Conservation (phyloP, 129 eudicot species). For the Ambrosia artemisiifolia region DNA sequence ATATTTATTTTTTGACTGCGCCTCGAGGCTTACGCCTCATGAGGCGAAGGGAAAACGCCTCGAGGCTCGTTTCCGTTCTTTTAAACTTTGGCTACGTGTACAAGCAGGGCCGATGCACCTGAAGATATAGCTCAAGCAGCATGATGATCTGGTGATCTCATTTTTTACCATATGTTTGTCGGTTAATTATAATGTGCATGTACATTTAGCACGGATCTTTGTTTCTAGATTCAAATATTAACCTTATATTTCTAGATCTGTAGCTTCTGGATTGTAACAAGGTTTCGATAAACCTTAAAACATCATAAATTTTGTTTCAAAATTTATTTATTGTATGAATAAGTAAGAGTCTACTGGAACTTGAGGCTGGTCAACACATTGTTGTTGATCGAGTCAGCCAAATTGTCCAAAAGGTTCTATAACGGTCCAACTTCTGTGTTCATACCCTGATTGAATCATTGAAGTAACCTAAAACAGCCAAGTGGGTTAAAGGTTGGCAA, state of each 20-base stretch:
- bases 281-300: conserved; percentile 13
- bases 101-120: conserved; percentile 46
- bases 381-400: conserved; percentile 95
- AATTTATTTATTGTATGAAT: conserved; percentile 34
- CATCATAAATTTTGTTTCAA: conserved; percentile 15
- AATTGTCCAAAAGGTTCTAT: conserved; percentile 86
- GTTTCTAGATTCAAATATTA: not conserved
- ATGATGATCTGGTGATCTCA: conserved; percentile 37
- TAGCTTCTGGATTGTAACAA: conserved; percentile 3
- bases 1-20: too few species aligned
- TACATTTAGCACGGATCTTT: conserved; percentile 22
- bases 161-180: conserved; percentile 5
- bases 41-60: too few species aligned
- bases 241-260: conserved; percentile 2
- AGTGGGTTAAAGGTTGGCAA: too few species aligned
- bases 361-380: conserved; percentile 87
- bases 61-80: too few species aligned
- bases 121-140: conserved; percentile 72
- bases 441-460: conserved; percentile 71
- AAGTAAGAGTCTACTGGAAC: conserved; percentile 48
- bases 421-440: conserved; percentile 89
- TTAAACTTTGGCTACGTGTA: conserved; percentile 1
- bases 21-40: too few species aligned
- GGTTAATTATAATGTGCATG: conserved; percentile 19
- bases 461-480: conserved; percentile 92